These are phyloP conservation scores for Rhizopus stolonifer DNA, from an alignment of 371 early-diverging fungal species.

Conservation along the genomic window DNA sequence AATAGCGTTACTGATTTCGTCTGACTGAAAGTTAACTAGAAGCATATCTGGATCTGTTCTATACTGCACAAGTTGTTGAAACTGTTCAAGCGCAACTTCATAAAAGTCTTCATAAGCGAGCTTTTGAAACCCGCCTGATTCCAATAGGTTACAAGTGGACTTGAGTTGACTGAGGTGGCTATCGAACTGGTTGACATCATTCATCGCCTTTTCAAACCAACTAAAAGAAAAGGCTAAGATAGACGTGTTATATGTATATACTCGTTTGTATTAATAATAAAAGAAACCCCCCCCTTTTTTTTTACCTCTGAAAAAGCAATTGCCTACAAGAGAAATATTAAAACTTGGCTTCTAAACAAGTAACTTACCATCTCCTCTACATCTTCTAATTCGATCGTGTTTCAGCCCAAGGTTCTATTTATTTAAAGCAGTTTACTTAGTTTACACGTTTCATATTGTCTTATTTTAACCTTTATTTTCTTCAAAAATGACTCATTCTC, in stretches of 20 bases:
- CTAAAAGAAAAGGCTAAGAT: slow-evolving; percentile 64
- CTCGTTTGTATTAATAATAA: neutral
- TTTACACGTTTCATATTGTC: neutral
- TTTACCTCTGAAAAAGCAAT: slow-evolving; percentile 71
- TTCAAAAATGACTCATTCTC: slow-evolving; percentile 53
- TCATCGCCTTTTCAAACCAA: slow-evolving; percentile 63
- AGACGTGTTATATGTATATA: neutral
- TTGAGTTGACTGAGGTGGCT: slow-evolving; percentile 42
- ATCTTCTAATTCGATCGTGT: slow-evolving; percentile 57
- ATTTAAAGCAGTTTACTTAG: slow-evolving; percentile 2
- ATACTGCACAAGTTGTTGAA: slow-evolving; percentile 32
- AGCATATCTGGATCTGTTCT: slow-evolving; percentile 44
- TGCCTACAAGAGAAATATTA: slow-evolving; percentile 41
- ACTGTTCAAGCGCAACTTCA: slow-evolving; percentile 52
- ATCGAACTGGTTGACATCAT: slow-evolving; percentile 26
- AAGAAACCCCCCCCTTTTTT: neutral
- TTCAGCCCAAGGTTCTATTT: slow-evolving; percentile 50
- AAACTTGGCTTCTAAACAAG: neutral
- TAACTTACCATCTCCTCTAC: slow-evolving; percentile 68
- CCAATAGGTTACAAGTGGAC: slow-evolving; percentile 47
- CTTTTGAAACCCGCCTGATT: slow-evolving; percentile 54
- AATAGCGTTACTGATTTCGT: slow-evolving; percentile 66
- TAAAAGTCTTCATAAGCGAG: slow-evolving; percentile 68
- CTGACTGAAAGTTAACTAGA: slow-evolving; percentile 56
- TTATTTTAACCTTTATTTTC: slow-evolving; percentile 52